Evolutionary conservation across 768 basidiomycete genomes (phyloP).

Genomic region (Podaxis sp.): DNA sequence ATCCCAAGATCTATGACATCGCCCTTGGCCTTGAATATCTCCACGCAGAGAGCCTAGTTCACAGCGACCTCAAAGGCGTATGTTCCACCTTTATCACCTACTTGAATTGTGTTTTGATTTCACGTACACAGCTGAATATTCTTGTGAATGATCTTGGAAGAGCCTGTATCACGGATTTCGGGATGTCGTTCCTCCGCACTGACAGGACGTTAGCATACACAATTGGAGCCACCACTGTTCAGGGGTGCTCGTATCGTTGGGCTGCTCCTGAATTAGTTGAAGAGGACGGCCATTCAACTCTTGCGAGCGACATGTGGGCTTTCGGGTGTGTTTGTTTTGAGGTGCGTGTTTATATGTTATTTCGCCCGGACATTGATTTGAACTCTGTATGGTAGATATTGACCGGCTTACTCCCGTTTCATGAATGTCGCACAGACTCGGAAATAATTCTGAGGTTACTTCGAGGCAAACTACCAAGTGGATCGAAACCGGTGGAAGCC

Average conservation of each 20-base stretch:
- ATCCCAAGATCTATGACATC: slow-evolving; percentile 14
- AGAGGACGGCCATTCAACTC: neutral
- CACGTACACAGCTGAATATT: slow-evolving; percentile 13
- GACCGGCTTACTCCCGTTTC: neutral
- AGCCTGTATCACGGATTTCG: slow-evolving; percentile 18
- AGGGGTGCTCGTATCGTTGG: slow-evolving; percentile 13
- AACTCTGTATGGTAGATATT: neutral
- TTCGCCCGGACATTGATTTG: neutral
- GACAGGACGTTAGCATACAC: slow-evolving; percentile 3
- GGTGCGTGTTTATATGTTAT: neutral
- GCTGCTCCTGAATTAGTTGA: slow-evolving; percentile 18
- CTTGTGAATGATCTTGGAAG: slow-evolving; percentile 11
- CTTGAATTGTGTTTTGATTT: neutral
- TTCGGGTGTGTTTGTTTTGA: slow-evolving; percentile 18
- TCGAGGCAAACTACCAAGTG: neutral
- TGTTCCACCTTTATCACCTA: neutral
- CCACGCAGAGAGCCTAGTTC: slow-evolving; percentile 12
- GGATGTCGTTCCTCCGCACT: slow-evolving; percentile 11
- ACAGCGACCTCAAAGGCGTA: slow-evolving; percentile 20
- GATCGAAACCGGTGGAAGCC: neutral
- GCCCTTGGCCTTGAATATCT: slow-evolving; percentile 15
- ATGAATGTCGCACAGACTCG: neutral
- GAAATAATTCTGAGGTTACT: neutral
- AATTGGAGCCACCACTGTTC: neutral
- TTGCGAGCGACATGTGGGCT: slow-evolving; percentile 18